phyloP scores from a whole-genome alignment of 768 basidiomycete species.

The Tremella yokohamensis region DNA sequence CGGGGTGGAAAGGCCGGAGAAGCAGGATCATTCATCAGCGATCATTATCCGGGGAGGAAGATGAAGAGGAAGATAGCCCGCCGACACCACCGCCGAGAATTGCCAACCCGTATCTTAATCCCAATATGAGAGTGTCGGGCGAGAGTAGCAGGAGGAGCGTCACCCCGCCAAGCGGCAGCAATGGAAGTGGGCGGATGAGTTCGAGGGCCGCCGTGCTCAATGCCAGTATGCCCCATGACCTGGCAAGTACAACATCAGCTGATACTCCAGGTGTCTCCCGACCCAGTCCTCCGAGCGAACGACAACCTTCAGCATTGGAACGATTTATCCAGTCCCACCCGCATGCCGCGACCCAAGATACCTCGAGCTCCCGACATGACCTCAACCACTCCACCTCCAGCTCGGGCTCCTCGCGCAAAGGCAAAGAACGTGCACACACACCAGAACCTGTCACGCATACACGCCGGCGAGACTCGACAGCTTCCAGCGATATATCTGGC shows the following conservation, averaged over 20 bases:
- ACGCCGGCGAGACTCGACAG: neutral
- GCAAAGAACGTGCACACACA: constrained; percentile 29
- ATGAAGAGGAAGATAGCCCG: constrained; percentile 10
- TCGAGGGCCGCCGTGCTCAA: constrained; percentile 25
- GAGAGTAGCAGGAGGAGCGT: neutral
- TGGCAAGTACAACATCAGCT: neutral
- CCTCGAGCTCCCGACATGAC: neutral
- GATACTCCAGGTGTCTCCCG: constrained; percentile 10
- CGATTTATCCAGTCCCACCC: constrained; percentile 28
- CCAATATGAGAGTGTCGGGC: constrained; percentile 2
- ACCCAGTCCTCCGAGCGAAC: constrained; percentile 10
- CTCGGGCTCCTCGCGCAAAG: constrained; percentile 29
- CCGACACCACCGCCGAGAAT: constrained; percentile 41
- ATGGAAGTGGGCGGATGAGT: constrained; percentile 6
- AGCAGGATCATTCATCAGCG: neutral
- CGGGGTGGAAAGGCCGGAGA: neutral
- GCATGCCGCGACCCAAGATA: too few relatives aligned
- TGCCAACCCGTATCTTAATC: constrained; percentile 25
- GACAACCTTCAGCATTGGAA: constrained; percentile 19
- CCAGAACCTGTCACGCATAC: neutral
- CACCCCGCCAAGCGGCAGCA: neutral
- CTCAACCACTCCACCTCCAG: neutral
- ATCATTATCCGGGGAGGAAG: neutral
- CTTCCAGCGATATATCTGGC: too few relatives aligned
- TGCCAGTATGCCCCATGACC: constrained; percentile 15